phyloP scores from a whole-genome alignment of 2,329 filamentous ascomycete species.

The Aspergillus tubingensis region DNA sequence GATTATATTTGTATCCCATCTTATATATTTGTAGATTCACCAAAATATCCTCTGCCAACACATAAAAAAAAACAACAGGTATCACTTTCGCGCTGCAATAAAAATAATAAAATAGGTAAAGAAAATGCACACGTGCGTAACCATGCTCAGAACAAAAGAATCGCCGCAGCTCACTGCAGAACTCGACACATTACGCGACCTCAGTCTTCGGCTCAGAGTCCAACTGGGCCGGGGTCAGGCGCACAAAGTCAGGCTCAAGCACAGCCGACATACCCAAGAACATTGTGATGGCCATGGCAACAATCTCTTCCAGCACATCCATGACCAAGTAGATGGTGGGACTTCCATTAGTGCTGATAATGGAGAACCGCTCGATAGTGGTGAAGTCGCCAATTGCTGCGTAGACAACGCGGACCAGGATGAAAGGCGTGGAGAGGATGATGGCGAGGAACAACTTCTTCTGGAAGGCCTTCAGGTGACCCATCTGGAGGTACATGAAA shows the following conservation, averaged over 20 bases:
- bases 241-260: constrained; percentile 10
- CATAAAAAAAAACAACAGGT: too few relatives aligned
- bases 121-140: too few relatives aligned
- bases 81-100: too few relatives aligned
- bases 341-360: constrained; percentile 16
- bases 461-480: constrained; percentile 20
- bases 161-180: too few relatives aligned
- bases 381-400: constrained; percentile 26
- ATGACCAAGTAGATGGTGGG: constrained; percentile 35
- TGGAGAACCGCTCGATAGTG: constrained; percentile 4
- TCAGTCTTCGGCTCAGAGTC: background rate
- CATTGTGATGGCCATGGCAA: constrained; percentile 27
- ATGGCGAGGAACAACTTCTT: constrained; percentile 32
- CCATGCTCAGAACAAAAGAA: too few relatives aligned
- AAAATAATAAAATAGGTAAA: too few relatives aligned
- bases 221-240: background rate
- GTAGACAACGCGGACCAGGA: constrained; percentile 31
- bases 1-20: too few relatives aligned
- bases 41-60: too few relatives aligned
- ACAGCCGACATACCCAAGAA: constrained; percentile 23
- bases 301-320: constrained; percentile 34
- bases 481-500: constrained; percentile 19
- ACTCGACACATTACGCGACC: background rate
- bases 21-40: too few relatives aligned
- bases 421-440: constrained; percentile 27